Conservation (phyloP, 208 protist genomes). For the Novymonas esmeraldas region DNA sequence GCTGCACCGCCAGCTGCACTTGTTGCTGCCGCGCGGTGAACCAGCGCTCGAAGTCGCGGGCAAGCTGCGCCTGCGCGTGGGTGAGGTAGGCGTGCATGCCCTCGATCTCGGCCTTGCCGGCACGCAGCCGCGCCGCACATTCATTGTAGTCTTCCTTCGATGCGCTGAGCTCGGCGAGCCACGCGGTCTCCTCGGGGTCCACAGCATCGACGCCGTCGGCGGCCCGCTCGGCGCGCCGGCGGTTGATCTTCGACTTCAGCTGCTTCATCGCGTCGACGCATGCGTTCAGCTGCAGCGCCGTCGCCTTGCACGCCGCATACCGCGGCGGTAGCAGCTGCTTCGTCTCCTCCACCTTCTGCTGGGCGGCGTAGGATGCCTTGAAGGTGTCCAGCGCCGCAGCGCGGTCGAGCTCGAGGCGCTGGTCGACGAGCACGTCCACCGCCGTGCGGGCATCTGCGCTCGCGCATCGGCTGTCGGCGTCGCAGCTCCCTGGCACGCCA, state of each 20-base stretch:
- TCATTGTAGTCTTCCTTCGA: slow-evolving; percentile 64
- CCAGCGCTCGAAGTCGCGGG: slow-evolving; percentile 88
- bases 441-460: slow-evolving; percentile 6
- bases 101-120: slow-evolving; percentile 86
- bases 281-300: slow-evolving; percentile 67
- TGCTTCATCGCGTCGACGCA: slow-evolving; percentile 73
- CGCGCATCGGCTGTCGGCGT: not conserved
- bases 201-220: slow-evolving; percentile 61
- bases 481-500: not conserved
- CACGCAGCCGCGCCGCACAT: slow-evolving; percentile 40
- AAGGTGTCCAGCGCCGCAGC: slow-evolving; percentile 87
- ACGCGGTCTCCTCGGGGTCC: slow-evolving; percentile 49
- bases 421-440: slow-evolving; percentile 63
- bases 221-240: slow-evolving; percentile 81
- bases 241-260: slow-evolving; percentile 73
- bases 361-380: slow-evolving; percentile 79
- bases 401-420: slow-evolving; percentile 76
- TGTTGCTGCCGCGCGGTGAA: slow-evolving; percentile 74
- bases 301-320: slow-evolving; percentile 75
- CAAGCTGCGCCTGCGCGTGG: slow-evolving; percentile 81
- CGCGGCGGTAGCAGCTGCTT: slow-evolving; percentile 69
- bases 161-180: slow-evolving; percentile 32
- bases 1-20: slow-evolving; percentile 46
- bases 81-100: slow-evolving; percentile 89
- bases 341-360: slow-evolving; percentile 68